Evolutionary conservation across 257 asterid species (phyloP).

Genomic region (Leonotis leonurus): DNA sequence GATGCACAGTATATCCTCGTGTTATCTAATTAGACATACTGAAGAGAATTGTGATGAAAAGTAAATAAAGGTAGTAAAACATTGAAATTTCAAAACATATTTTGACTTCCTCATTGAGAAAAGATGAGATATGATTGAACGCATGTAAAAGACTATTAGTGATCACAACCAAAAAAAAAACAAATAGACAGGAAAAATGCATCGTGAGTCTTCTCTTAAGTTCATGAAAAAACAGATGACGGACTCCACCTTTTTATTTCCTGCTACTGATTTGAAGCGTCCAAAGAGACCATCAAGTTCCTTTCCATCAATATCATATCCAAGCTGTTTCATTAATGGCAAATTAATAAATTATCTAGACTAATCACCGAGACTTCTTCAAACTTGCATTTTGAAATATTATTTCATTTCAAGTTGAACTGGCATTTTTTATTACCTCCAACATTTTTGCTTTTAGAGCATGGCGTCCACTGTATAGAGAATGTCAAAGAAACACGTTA

Average conservation of each 20-base stretch:
- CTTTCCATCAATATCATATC: slow-evolving; percentile 66
- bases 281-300: slow-evolving; percentile 69
- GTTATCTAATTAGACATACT: too few species aligned
- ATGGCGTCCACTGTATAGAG: slow-evolving; percentile 74
- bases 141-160: not conserved
- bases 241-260: slow-evolving; percentile 59
- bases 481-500: slow-evolving; percentile 12
- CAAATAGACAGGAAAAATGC: too few species aligned
- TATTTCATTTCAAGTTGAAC: too few species aligned
- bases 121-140: not conserved
- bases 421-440: slow-evolving; percentile 43
- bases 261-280: slow-evolving; percentile 79
- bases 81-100: not conserved
- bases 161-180: too few species aligned
- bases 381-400: too few species aligned
- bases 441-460: slow-evolving; percentile 73
- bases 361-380: not conserved
- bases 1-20: not conserved
- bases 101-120: not conserved
- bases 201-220: not conserved
- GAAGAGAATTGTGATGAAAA: too few species aligned
- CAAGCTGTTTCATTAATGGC: slow-evolving; percentile 46
- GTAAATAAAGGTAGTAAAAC: not conserved
- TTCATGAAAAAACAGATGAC: not conserved
- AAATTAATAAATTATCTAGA: not conserved